Base-by-base conservation (phyloP, 1,139 yeast species). In the Citeromyces siamensis region DNA sequence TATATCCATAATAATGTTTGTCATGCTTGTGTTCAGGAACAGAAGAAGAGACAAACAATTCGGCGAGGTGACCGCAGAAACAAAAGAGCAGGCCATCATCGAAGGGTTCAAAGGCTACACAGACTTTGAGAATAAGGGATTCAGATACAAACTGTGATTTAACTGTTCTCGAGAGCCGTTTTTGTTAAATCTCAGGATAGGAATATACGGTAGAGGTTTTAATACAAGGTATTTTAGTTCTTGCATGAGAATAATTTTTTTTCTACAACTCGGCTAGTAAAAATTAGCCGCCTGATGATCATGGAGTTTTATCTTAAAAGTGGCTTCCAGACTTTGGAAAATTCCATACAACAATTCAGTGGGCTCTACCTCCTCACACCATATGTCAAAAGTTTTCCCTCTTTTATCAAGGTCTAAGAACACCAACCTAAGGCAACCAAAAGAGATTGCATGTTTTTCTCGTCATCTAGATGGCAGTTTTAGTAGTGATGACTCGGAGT, bases 401-500 rank as follows among this genome's bases (percentile, higher is more conserved):
- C 48, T 73, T 33, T 55, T 55, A 37, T 56, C 71, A 2, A 55
- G 78, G 39, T 64, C 78, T 1, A 63, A 65, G 35, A 65, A 74
- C 6, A 64, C 80, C 0, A 67, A 75, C 1, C 60, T 76, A 32
- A 72, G 71, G 45, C 88, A 82, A 53, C 95, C 95, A 6, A 75
- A 75, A 42, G 94, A 85, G 53, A 46, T 84, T 4, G 62, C 69
- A 35, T 55, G 71, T 2, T 84, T 63, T 51, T 71, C 84, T 5
- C 58, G 84, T 35, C 71, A 70, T 44, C 55, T 64, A 10, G 69
- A 74, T 6, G 67, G 75, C 3, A 51, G 53, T 3, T 60, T 64
- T 35, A 68, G 65, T 19, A 55, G 66, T 13, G 76, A 71, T 43
- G 74, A 68, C 36, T 61, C 74, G 0, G 57, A 67, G 7, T 56